Evolutionary conservation across 163 green algal genomes (phyloP), one percentile per base, ranked within the genome.

Genomic region (Dunaliella salina): DNA sequence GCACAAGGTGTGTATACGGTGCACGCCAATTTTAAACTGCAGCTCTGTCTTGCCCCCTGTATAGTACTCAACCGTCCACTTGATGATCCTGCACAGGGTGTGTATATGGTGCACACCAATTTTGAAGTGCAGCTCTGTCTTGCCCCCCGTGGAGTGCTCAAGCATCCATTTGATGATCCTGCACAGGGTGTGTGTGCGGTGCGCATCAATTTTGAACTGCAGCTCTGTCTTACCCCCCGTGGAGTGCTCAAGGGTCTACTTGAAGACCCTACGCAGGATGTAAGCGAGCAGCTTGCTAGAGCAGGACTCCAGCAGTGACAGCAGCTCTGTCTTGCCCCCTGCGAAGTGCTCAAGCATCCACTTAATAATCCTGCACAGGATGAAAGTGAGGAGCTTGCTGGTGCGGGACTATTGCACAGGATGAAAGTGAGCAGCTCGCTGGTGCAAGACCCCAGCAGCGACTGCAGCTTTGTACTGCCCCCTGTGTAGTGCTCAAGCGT

Each of bases 111-210:
- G 40, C 40, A 8, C 4, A 50, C 8, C 40, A 8, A n/a, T n/a
- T n/a, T 34, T n/a, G 26, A 94, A 94, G 59, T 96, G 86, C 80
- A 98, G 85, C 84, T 98, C 92, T 1, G 91, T 87, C 83, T 97
- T 93, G 33, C 94, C 95, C 32, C 90, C 93, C 0, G 90, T 83
- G 69, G 93, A 95, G 34, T 92, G 92, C 72, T 96, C 92, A 84
- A 98, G 95, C 8, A 92, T 95, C 96, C 96, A 98, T 67, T 98
- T 98, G 86, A 99, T 95, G 86, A 95, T 95, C 83, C 94, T 97
- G 93, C 83, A 85, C 24, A 50, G 40, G 40, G 8, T 50, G 40
- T 50, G n/a, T 50, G 40, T 50, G 40, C 40, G 8, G 40, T 50
- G 40, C 40, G 40, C 4, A 50, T 50, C 40, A 8, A n/a, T n/a